Percentiles rank a stretch among this genome's conserved stretches.
phyloP scores from a whole-genome alignment of 140 eudicot species.

The Bidens hawaiensis region DNA sequence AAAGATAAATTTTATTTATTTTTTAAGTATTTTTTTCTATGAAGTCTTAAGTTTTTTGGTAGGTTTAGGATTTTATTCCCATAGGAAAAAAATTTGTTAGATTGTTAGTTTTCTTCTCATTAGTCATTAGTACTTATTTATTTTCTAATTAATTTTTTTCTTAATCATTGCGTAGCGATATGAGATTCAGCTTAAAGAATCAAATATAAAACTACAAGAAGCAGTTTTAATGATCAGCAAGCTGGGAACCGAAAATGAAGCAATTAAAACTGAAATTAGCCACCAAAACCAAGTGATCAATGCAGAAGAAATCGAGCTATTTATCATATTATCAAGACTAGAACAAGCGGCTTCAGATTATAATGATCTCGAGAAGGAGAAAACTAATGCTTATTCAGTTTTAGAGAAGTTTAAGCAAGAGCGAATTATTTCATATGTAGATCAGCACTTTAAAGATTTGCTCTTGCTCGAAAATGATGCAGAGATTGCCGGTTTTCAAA shows the following conservation, averaged over 20 bases:
- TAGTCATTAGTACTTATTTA: neutral
- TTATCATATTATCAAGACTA: conserved; percentile 45
- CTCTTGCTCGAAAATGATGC: conserved; percentile 32
- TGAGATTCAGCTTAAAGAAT: conserved; percentile 53
- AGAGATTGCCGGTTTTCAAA: conserved; percentile 1
- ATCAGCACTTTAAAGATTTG: conserved; percentile 35
- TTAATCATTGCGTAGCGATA: conserved; percentile 35
- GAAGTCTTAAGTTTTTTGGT: too few species aligned
- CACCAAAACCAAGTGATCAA: neutral
- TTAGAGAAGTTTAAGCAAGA: conserved; percentile 28
- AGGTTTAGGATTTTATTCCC: too few species aligned
- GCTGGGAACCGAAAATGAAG: conserved; percentile 60
- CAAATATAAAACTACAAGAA: conserved; percentile 43
- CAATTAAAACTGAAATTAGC: conserved; percentile 39
- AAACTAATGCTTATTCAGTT: conserved; percentile 10
- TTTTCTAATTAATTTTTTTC: neutral
- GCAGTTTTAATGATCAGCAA: conserved; percentile 78
- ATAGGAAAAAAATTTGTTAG: too few species aligned
- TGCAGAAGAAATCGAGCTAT: conserved; percentile 55
- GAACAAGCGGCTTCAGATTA: conserved; percentile 34
- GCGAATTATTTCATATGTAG: conserved; percentile 24
- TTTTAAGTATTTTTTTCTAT: too few species aligned
- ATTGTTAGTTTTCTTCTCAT: neutral
- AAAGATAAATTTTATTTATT: too few species aligned
- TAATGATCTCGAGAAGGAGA: conserved; percentile 29